A percentile compares a stretch with the other conserved stretches of the same genome.
phyloP scores from a whole-genome alignment of 2,329 filamentous ascomycete genomes.

The Aureobasidium sp. region DNA sequence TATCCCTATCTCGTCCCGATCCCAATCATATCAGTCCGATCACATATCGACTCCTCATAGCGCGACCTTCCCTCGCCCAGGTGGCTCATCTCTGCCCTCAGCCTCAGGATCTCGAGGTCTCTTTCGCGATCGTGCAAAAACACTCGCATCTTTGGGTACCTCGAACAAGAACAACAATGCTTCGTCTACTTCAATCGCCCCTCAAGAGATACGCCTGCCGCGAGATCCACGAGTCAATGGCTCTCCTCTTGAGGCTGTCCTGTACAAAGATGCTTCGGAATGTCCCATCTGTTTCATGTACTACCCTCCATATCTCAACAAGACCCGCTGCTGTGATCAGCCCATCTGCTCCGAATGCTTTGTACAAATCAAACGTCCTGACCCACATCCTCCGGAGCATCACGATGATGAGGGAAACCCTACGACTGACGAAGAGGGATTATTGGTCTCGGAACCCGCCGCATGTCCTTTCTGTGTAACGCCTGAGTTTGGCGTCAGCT shows the following conservation, averaged over 20 bases:
- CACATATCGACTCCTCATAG: slow-evolving; percentile 42
- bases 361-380: slow-evolving; percentile 92
- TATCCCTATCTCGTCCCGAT: slow-evolving; percentile 70
- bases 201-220: slow-evolving; percentile 72
- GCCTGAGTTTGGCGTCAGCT: slow-evolving; percentile 93
- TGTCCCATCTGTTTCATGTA: slow-evolving; percentile 96
- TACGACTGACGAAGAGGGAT: slow-evolving; percentile 44
- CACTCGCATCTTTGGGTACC: slow-evolving; percentile 72
- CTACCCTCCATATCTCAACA: slow-evolving; percentile 91
- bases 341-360: slow-evolving; percentile 98
- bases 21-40: slow-evolving; percentile 74
- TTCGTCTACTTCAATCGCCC: slow-evolving; percentile 54
- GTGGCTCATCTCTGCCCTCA: slow-evolving; percentile 48
- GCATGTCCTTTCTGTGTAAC: slow-evolving; percentile 93
- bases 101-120: slow-evolving; percentile 41
- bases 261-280: slow-evolving; percentile 86
- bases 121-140: slow-evolving; percentile 83
- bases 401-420: slow-evolving; percentile 37
- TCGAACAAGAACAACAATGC: slow-evolving; percentile 70
- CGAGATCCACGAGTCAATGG: slow-evolving; percentile 86
- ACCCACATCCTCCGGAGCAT: slow-evolving; percentile 84
- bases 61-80: slow-evolving; percentile 56
- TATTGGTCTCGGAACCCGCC: slow-evolving; percentile 83
- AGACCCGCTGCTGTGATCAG: slow-evolving; percentile 91
- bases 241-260: slow-evolving; percentile 82